Base-by-base conservation (phyloP, 2,329 filamentous ascomycete genomes). In the Sclerotinia borealis region DNA sequence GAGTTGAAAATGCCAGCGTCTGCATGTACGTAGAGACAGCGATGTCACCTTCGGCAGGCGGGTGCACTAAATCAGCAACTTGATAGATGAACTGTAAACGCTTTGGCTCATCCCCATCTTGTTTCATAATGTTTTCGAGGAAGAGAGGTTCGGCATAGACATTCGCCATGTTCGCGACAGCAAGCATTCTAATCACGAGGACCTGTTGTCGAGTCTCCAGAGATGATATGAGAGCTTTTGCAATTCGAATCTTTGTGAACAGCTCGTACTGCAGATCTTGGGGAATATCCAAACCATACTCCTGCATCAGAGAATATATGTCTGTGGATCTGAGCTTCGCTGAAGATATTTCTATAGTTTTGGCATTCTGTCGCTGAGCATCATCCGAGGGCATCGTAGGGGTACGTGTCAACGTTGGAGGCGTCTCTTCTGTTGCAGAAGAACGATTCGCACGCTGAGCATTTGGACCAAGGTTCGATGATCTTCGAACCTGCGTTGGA, bases 11-110 rank as follows among this genome's bases (percentile, higher is more conserved):
- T 9, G 92, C 90, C 65, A 93, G 86, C 2, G 91, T 91, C 75
- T 98, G 93, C 27, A 96, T 79, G 76, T 87, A 86, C 54, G 88
- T 79, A 7, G 93, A 90, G 27, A 96, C 84, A 11, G 83, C 80
- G 22, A 82, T 76, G 59, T 88, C 84, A 25, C 85, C 88, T 71
- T 89, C 87, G 7, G 86, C 83, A 5, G 91, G 87, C 13, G 93
- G 91, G 69, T 96, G 93, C 27, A 98, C 89, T 63, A 99, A 80
- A 74, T 98, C 93, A 22, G 91, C 91, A 43, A 99, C 84, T 76
- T 99, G 96, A 72, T 96, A 96, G 4, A 92, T 88, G 29, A 99
- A 81, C 75, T 99, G 95, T 67, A 92, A 89, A 59, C 91, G 86
- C 65, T 93, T 88, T 2, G 93, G 92, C 75, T 96, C 92, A 71